Evolutionary conservation across 257 asterid species (phyloP), one percentile per base, ranked within the genome.

Genomic region (Solanum appendiculatum): DNA sequence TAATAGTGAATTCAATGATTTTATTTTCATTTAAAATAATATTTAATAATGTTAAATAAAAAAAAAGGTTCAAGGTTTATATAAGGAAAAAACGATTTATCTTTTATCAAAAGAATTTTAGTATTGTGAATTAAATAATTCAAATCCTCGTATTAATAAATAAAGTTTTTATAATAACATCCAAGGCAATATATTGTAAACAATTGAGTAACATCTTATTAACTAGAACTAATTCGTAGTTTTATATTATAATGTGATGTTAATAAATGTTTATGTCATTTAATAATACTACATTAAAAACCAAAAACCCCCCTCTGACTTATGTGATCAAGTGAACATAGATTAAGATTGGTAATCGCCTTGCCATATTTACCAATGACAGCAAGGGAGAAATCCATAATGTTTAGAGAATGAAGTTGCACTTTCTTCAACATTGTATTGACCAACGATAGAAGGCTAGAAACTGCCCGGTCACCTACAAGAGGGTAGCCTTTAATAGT

Each of bases 301-400:
- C 99, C 99, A 97, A 89, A 97, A 95, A n/a, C n/a, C 8, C 99
- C 98, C 89, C 91, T 94, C 88, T 96, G 94, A 92, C 93, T 95
- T 21, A 97, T 98, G 7, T 91, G 94, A 29, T 88, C 94, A 90
- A 97, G 98, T 39, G 93, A 93, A 2, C 89, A 36, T 4, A 97
- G 93, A 14, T 91, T 92, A 54, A 97, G 98, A 91, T 82, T 89
- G 13, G 94, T 90, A 72, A 97, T 90, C 39, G 93, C 88, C 90
- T 90, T 94, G 25, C 99, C 99, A 5, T 92, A 97, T 81, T 93
- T 96, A 27, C 99, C 99, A 7, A 97, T 89, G 7, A 95, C 93
- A 48, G 98, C 99, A 33, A 95, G 94, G 12, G 98, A 94, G 88
- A 86, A 91, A 88, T 97, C 99, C 1, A 94, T 90, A 88, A 97